Conservation (phyloP, 2,329 filamentous ascomycete species). For the Colletotrichum somersetense region DNA sequence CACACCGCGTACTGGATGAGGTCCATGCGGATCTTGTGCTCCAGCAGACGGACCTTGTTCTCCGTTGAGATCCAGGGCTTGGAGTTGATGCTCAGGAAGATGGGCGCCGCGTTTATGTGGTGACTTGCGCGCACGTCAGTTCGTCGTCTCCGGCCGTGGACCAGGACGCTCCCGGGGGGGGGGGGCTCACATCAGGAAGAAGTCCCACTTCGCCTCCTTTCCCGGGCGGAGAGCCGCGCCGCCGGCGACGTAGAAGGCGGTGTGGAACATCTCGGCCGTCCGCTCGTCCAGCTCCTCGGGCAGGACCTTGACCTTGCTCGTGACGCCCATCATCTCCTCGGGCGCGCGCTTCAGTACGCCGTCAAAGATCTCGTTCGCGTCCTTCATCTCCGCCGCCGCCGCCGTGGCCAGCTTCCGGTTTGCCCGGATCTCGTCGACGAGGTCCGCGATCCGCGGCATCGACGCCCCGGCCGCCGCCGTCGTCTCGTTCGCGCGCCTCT, state of each 20-base stretch:
- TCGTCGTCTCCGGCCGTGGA: not conserved
- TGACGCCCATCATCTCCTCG: constrained; percentile 72
- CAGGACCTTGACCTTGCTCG: constrained; percentile 68
- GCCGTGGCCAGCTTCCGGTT: constrained; percentile 69
- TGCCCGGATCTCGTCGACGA: constrained; percentile 71
- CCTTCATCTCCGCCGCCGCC: constrained; percentile 61
- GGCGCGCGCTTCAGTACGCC: constrained; percentile 74
- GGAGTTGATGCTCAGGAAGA: constrained; percentile 78
- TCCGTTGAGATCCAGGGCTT: constrained; percentile 70
- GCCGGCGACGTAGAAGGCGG: constrained; percentile 62
- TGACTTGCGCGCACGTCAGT: constrained; percentile 67
- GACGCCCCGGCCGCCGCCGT: constrained; percentile 44
- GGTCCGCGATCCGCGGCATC: constrained; percentile 63
- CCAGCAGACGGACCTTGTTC: constrained; percentile 77
- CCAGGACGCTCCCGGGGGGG: too few species aligned
- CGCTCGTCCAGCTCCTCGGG: constrained; percentile 68
- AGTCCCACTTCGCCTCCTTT: constrained; percentile 82
- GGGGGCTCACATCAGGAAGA: constrained; percentile 73
- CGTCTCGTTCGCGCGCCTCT: constrained; percentile 57
- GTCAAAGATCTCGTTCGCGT: constrained; percentile 76
- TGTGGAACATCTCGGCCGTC: constrained; percentile 76
- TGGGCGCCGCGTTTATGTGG: constrained; percentile 76
- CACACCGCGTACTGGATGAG: constrained; percentile 80
- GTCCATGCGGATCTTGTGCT: constrained; percentile 85
- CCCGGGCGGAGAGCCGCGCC: constrained; percentile 71